Evolutionary conservation across 1,284 basidiomycete genomes (phyloP).

Genomic region (Papiliotrema fonsecae): DNA sequence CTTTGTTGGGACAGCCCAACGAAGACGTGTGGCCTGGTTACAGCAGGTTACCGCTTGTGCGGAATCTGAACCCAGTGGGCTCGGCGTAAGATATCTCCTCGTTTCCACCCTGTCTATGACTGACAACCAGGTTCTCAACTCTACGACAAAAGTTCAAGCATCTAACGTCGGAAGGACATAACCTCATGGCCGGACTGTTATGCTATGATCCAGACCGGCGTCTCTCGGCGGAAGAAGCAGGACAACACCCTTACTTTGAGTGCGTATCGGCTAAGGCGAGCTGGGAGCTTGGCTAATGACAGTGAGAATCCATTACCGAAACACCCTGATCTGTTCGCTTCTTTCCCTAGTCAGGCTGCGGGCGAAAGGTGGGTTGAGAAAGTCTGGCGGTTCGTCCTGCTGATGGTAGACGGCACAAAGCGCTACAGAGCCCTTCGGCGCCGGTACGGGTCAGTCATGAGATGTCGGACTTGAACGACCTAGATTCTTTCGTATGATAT

Average conservation of each 20-base stretch:
- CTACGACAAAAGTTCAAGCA: slow-evolving; percentile 62
- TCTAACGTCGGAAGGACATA: slow-evolving; percentile 74
- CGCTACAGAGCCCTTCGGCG: slow-evolving; percentile 39
- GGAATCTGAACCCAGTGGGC: slow-evolving; percentile 70
- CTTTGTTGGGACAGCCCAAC: slow-evolving; percentile 83
- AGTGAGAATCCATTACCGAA: slow-evolving; percentile 93
- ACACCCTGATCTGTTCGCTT: slow-evolving; percentile 94
- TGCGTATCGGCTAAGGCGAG: slow-evolving; percentile 51
- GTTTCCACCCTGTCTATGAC: slow-evolving; percentile 5
- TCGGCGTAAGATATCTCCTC: slow-evolving; percentile 46
- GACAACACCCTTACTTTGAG: slow-evolving; percentile 89
- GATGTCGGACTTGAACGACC: slow-evolving; percentile 30
- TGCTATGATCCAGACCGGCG: slow-evolving; percentile 83
- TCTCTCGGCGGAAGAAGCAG: slow-evolving; percentile 79
- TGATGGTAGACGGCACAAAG: slow-evolving; percentile 29
- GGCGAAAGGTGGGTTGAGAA: slow-evolving; percentile 73
- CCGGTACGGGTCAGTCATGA: slow-evolving; percentile 26
- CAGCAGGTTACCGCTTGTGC: slow-evolving; percentile 68
- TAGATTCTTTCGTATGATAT: slow-evolving; percentile 45
- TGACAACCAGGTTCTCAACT: slow-evolving; percentile 47
- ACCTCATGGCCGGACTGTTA: slow-evolving; percentile 75
- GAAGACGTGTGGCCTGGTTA: slow-evolving; percentile 82
- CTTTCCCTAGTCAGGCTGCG: slow-evolving; percentile 93
- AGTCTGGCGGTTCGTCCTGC: background rate
- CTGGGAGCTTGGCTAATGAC: slow-evolving; percentile 5